Evolutionary conservation across 2,329 filamentous ascomycete genomes (phyloP), one percentile per base, ranked within the genome.

Genomic region (Aphanoascus verrucosus): DNA sequence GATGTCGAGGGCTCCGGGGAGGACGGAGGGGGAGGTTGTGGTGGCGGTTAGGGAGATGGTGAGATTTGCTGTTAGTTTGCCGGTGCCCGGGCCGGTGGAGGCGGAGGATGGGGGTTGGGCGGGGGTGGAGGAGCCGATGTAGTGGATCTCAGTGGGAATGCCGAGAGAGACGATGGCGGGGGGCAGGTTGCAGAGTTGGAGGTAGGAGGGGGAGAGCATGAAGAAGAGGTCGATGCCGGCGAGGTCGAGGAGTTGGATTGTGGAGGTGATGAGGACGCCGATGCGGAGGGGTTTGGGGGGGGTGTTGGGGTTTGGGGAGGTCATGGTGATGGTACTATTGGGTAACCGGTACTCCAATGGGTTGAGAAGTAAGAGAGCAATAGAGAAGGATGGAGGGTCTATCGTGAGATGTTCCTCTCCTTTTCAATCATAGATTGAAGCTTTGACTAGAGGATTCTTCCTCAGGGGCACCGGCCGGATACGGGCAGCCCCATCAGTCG

Each of bases 191-290:
- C 64, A 64, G 31, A 60, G 61, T 20, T 50, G 17, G 20, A 72
- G 60, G 56, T 66, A 67, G 19, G 53, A 52, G 1, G 62, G 62
- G 2, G 57, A 62, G 14, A 65, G 54, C 67, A 72, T 72, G 54
- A 61, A 62, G 49, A 72, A 64, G 41, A 70, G 62, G 54, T 72
- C 69, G 8, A 72, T 59, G 15, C 65, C 60, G 11, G 66, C 61
- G 38, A 71, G 56, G 55, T 72, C 69, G 34, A 72, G 63, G 50
- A 72, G 64, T 59, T 72, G 69, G 41, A 70, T 62, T 1, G 61
- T 58, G 8, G 62, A 59, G 31, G 64, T 59, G 12, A 72, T 56
- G 31, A 72, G 65, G 41, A 72, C 63, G 47, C 69, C 69, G 52
- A 67, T 60, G 55, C 58, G 63, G 49, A 70, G 51, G 3, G 56